These are phyloP conservation scores for Pseudognaphalium luteoalbum DNA, from an alignment of 129 eudicot genomes.

Conservation along the genomic window DNA sequence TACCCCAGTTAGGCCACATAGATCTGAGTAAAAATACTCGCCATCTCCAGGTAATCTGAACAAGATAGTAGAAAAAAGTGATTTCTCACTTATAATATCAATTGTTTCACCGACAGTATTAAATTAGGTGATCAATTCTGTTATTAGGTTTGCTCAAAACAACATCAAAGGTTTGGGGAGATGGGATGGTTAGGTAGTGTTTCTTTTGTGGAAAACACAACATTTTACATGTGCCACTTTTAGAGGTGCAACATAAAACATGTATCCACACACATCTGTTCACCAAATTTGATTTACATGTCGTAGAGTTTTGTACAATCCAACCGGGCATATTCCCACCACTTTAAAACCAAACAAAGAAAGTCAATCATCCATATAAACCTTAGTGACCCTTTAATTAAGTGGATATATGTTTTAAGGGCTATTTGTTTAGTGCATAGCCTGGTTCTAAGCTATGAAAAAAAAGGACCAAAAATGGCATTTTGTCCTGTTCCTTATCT, in stretches of 20 bases:
- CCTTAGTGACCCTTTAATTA: too few relatives aligned
- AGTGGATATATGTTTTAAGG: background rate
- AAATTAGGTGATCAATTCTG: background rate
- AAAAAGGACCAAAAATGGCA: constrained; percentile 2
- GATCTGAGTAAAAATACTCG: too few relatives aligned
- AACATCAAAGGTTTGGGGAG: background rate
- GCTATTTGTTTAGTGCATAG: constrained; percentile 19
- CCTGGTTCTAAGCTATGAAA: constrained; percentile 13
- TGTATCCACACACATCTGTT: background rate
- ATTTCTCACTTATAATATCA: background rate
- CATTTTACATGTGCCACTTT: constrained; percentile 5
- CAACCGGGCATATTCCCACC: background rate
- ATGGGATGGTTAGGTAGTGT: constrained; percentile 16
- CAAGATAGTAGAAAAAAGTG: too few relatives aligned
- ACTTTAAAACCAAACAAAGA: background rate
- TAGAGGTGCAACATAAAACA: background rate
- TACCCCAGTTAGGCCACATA: too few relatives aligned
- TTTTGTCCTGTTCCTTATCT: constrained; percentile 26
- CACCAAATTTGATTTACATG: background rate
- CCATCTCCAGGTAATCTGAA: too few relatives aligned
- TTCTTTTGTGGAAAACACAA: constrained; percentile 11
- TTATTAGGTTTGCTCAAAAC: background rate
- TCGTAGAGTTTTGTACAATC: background rate
- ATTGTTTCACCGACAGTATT: background rate
- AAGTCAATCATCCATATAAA: constrained; percentile 1